These are phyloP conservation scores for Cytospora piceae DNA, from an alignment of 2,329 filamentous ascomycete species.

Conservation along the genomic window DNA sequence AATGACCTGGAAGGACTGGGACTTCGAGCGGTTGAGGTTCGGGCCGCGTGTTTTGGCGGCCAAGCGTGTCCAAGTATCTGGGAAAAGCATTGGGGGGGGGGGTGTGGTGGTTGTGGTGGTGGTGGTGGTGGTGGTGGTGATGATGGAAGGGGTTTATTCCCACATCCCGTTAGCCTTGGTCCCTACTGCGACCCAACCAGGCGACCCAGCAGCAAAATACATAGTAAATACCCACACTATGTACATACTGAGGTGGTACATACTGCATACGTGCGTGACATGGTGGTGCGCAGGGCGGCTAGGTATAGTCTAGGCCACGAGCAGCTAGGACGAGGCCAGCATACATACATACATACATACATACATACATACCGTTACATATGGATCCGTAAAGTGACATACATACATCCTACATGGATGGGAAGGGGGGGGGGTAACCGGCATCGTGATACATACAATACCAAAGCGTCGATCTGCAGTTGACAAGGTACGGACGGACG, in stretches of 20 bases:
- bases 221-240: not conserved
- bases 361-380: not conserved
- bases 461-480: not conserved
- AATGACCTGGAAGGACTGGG: not conserved
- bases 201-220: no score
- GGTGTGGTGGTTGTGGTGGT: no score
- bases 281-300: not conserved
- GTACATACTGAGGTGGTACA: no score
- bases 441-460: not conserved
- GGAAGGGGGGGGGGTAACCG: not conserved
- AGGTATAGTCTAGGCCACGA: not conserved
- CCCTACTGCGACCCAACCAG: not conserved
- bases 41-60: constrained; percentile 6
- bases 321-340: not conserved
- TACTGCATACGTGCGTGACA: no score
- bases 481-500: not conserved
- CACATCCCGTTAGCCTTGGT: not conserved
- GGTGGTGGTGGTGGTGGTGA: no score
- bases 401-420: no score
- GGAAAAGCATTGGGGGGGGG: not conserved
- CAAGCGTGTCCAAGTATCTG: constrained; percentile 14
- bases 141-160: no score
- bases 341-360: not conserved
- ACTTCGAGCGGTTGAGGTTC: not conserved
- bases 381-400: no score